Evolutionary conservation across 331 rosid genomes (phyloP), one percentile per base, ranked within the genome.

Genomic region (Stylosanthes scabra): DNA sequence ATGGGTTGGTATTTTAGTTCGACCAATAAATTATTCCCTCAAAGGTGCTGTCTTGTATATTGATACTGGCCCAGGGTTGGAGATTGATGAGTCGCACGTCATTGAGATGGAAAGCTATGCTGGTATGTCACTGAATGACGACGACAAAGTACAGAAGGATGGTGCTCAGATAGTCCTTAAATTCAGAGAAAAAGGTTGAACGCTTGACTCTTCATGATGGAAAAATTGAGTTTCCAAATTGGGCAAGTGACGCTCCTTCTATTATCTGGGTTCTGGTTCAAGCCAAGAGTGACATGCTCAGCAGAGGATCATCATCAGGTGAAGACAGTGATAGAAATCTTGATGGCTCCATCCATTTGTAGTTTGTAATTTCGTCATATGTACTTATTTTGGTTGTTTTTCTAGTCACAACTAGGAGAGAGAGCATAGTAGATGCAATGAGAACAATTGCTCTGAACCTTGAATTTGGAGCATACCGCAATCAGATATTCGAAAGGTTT

Each of bases 51-150:
- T 92, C 73, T 87, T 95, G 89, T 88, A 88, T 75, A 84, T 95
- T 50, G 93, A 95, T 85, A 95, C 97, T 71, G 99, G 99, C 77
- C 97, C 98, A 37, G 99, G 98, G 71, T 90, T 95, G 72, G 84
- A 68, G 84, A 90, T 95, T 76, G 88, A 90, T 75, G 82, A 81
- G 56, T 84, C 94, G 6, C 82, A 76, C 51, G 68, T 84, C 66
- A 81, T 95, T 87, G 99, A 95, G 84, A 90, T 95, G 92, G 96
- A 95, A 74, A 87, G 86, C 72, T 80, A 57, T 83, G 73, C 51
- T 52, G 85, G 78, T 75, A 54, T 71, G 64, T 74, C 85, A 51
- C 83, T 71, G 60, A 74, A 63, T 77, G 84, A 88, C 10, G 74
- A 74, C 70, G 83, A 49, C n/a, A 66, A 72, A 77, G 71, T 60